phyloP scores from a whole-genome alignment of 1,284 basidiomycete species.

The Cryptococcus depauperatus region DNA sequence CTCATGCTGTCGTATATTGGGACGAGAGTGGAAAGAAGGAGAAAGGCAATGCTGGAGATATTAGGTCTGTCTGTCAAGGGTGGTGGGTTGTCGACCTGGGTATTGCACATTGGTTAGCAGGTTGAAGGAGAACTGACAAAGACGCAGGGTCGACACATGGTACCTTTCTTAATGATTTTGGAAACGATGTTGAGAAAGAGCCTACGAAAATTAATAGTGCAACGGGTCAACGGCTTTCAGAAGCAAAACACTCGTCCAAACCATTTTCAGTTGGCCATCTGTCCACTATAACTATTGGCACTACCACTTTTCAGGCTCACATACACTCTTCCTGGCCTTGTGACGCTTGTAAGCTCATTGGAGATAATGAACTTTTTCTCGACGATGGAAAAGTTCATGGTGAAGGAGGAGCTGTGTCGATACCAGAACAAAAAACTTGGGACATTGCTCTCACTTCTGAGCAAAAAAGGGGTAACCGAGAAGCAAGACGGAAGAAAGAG shows the following conservation, averaged over 20 bases:
- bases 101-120: constrained; percentile 9
- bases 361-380: constrained; percentile 27
- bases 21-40: constrained; percentile 12
- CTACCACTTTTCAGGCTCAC: constrained; percentile 35
- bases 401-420: background rate
- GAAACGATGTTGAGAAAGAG: too few species aligned
- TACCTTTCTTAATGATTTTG: constrained; percentile 39
- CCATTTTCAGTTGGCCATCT: constrained; percentile 30
- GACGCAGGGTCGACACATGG: constrained; percentile 41
- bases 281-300: constrained; percentile 27
- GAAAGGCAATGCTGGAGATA: constrained; percentile 5
- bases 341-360: constrained; percentile 28
- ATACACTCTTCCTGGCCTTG: constrained; percentile 43
- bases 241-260: constrained; percentile 28
- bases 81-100: constrained; percentile 43
- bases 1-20: constrained; percentile 39
- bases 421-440: background rate
- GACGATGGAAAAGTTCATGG: constrained; percentile 21
- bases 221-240: constrained; percentile 22
- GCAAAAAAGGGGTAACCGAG: constrained; percentile 22
- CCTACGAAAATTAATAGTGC: background rate
- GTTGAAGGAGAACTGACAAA: background rate
- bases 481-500: constrained; percentile 24
- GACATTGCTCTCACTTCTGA: constrained; percentile 17
- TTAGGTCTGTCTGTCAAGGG: constrained; percentile 14